Conservation (phyloP, 2,329 filamentous ascomycete genomes). For the Clarireedia sp. region DNA sequence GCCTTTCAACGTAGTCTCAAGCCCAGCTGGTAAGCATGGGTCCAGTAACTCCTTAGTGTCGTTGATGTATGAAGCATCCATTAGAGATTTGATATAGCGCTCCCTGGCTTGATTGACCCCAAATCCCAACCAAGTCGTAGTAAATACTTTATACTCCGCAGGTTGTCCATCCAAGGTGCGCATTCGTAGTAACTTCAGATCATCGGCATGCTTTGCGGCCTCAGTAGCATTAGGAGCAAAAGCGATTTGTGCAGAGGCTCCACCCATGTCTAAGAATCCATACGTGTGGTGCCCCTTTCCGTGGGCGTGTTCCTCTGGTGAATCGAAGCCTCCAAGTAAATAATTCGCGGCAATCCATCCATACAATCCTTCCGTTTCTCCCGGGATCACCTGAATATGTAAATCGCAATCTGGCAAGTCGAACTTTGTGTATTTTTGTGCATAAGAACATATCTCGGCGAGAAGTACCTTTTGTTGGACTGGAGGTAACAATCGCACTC, state of each 20-base stretch:
- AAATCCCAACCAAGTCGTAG: constrained; percentile 93
- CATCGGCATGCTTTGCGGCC: constrained; percentile 78
- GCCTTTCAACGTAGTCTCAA: constrained; percentile 69
- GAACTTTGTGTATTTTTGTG: constrained; percentile 69
- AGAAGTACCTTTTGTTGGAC: constrained; percentile 66
- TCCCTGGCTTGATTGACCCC: constrained; percentile 90
- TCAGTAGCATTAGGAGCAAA: constrained; percentile 94
- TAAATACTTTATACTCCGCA: constrained; percentile 82
- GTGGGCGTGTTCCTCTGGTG: constrained; percentile 64
- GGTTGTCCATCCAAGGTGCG: constrained; percentile 72
- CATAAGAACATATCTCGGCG: constrained; percentile 72
- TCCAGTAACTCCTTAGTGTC: constrained; percentile 67
- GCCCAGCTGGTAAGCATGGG: constrained; percentile 76
- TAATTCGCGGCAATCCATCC: constrained; percentile 98
- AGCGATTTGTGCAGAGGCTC: constrained; percentile 93
- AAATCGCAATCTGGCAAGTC: constrained; percentile 80
- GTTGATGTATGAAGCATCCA: constrained; percentile 54
- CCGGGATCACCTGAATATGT: constrained; percentile 90
- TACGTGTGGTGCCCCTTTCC: constrained; percentile 90
- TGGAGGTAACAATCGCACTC: constrained; percentile 78
- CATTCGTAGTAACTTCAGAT: constrained; percentile 78
- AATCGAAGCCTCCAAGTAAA: constrained; percentile 81
- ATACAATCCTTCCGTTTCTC: constrained; percentile 91
- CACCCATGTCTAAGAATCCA: constrained; percentile 97
- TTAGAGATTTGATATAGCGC: constrained; percentile 72